Conservation (phyloP, 805 yeast species). For the Grigorovia yakushimaensis region DNA sequence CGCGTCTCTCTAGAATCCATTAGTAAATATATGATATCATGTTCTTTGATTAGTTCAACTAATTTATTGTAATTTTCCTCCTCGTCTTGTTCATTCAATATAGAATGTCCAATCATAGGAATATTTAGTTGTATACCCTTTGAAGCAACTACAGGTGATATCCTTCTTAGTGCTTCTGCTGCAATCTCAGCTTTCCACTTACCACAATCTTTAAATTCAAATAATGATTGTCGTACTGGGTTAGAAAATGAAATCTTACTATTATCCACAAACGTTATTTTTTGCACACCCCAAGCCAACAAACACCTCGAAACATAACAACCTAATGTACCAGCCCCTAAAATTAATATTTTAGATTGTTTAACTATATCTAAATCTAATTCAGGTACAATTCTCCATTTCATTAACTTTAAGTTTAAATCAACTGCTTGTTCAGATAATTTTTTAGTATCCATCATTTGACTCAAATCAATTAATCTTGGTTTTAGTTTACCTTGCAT, state of each 20-base stretch:
- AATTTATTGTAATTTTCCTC: constrained; percentile 43
- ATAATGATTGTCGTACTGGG: constrained; percentile 91
- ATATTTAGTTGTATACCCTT: constrained; percentile 60
- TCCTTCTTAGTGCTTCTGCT: constrained; percentile 55
- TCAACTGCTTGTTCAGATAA: constrained; percentile 90
- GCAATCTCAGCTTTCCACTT: constrained; percentile 70
- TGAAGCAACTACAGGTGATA: constrained; percentile 70
- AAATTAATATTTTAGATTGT: constrained; percentile 52
- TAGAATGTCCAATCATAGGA: constrained; percentile 94
- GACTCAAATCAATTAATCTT: constrained; percentile 70
- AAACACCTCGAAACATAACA: constrained; percentile 80
- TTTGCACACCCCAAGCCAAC: constrained; percentile 89
- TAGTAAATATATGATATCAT: constrained; percentile 70
- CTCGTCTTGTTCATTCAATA: constrained; percentile 46
- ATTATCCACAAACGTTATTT: constrained; percentile 81
- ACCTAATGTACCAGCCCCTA: constrained; percentile 97
- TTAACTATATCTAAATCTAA: constrained; percentile 59
- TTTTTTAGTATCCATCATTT: constrained; percentile 69
- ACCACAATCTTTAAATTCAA: constrained; percentile 77
- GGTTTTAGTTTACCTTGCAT: constrained; percentile 66
- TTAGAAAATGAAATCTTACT: constrained; percentile 85
- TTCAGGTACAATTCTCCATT: constrained; percentile 89
- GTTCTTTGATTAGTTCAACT: constrained; percentile 43
- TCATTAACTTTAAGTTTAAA: constrained; percentile 83
- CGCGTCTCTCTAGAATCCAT: constrained; percentile 95